Base-by-base conservation (phyloP, 164 flowering plant genomes). In the Taxillus chinensis region DNA sequence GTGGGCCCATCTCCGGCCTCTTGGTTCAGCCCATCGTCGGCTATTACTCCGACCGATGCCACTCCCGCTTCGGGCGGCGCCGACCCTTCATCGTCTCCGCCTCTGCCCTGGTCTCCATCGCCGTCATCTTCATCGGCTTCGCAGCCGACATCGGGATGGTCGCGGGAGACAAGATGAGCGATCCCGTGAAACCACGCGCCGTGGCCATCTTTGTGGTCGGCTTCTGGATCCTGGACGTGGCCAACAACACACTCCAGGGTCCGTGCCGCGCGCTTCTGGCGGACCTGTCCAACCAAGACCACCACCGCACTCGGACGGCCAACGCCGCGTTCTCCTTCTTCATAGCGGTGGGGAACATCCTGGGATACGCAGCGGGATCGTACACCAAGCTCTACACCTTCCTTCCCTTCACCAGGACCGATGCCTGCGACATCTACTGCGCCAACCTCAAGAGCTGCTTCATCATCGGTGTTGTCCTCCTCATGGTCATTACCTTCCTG, bases 331-430 rank as follows among this genome's bases (percentile, higher is more conserved):
- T 55, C 73, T 79, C 90, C 1, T 83, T 87, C 72, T 90, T 87
- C 83, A 85, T 90, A 90, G 95, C 87, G 0, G 88, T 87, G 1
- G 96, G 96, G 0, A 90, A 86, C 71, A 71, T 87, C 1, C 69
- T 86, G 1, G 96, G 96, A 15, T 87, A 69, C 68, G 88, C 90
- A 5, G 84, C 92, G 14, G 95, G 96, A 0, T 72, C 88, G 39
- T 78, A 77, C 74, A 70, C 71, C 3, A 60, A 68, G 42, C 80
- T 84, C 5, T 61, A 82, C 79, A 64, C 67, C 7, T 4, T 82
- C 17, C 67, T 89, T 61, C 88, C 91, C 3, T 87, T 89, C 67
- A 71, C 93, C 2, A 55, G 15, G 42, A 80, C 95, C 43, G n/a
- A 57, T 7, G 90, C 89, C 1, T 90, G 96, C 55, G 87, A 87